Evolutionary conservation across 768 basidiomycete species (phyloP).

Genomic region (Boletus rubropictus): DNA sequence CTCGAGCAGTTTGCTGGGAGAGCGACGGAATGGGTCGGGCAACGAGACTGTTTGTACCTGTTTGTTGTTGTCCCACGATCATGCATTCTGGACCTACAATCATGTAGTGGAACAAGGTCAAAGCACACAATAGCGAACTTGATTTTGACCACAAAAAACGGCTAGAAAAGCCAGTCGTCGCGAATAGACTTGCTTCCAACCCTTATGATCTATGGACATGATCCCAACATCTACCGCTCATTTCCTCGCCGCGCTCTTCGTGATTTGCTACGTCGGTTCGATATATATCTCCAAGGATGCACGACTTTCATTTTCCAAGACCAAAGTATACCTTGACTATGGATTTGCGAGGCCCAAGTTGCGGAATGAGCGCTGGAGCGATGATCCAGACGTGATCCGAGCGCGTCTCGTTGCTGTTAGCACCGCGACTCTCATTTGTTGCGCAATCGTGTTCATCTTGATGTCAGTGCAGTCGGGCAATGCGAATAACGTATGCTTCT

Average conservation of each 20-base stretch:
- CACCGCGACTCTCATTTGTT: slow-evolving; percentile 55
- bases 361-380: slow-evolving; percentile 54
- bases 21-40: slow-evolving; percentile 22
- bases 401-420: slow-evolving; percentile 67
- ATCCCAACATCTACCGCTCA: slow-evolving; percentile 40
- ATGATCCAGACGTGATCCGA: slow-evolving; percentile 82
- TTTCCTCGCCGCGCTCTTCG: slow-evolving; percentile 52
- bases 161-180: slow-evolving; percentile 12
- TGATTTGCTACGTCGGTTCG: slow-evolving; percentile 71
- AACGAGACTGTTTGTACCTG: slow-evolving; percentile 7
- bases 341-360: slow-evolving; percentile 30
- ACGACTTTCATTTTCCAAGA: slow-evolving; percentile 46
- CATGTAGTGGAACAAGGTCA: background rate
- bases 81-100: slow-evolving; percentile 13
- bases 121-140: slow-evolving; percentile 12
- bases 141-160: slow-evolving; percentile 5
- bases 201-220: slow-evolving; percentile 13
- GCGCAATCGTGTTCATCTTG: slow-evolving; percentile 44
- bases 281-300: slow-evolving; percentile 70
- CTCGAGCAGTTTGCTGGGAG: background rate
- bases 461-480: slow-evolving; percentile 29
- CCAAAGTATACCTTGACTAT: slow-evolving; percentile 22
- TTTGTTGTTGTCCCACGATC: slow-evolving; percentile 20
- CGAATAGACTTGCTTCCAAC: slow-evolving; percentile 1
- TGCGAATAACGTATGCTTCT: slow-evolving; percentile 8